Conservation (phyloP, 140 eudicot genomes). For the Cichorium intybus region DNA sequence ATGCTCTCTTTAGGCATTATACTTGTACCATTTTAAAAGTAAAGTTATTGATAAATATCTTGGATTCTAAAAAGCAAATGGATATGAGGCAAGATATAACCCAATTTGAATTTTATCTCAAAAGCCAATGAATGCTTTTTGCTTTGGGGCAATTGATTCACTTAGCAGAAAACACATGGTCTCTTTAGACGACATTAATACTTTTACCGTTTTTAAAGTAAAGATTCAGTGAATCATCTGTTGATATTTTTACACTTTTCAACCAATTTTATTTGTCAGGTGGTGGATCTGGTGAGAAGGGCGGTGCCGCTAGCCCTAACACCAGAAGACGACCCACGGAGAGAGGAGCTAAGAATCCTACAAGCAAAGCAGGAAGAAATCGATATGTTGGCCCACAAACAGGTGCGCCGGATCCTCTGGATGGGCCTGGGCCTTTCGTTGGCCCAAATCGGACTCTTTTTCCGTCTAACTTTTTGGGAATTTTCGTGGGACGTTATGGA, state of each 20-base stretch:
- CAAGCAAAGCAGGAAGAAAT: conserved; percentile 69
- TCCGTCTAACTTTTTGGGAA: conserved; percentile 91
- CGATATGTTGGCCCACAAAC: conserved; percentile 71
- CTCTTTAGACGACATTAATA: too few relatives aligned
- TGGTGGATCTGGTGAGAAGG: conserved; percentile 73
- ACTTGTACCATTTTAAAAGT: conserved; percentile 1
- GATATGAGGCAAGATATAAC: too few relatives aligned
- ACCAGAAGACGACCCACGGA: conserved; percentile 68
- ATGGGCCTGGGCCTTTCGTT: conserved; percentile 59
- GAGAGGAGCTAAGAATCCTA: conserved; percentile 59
- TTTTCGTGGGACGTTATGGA: conserved; percentile 98
- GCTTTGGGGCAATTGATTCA: neutral
- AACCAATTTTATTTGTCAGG: conserved; percentile 36
- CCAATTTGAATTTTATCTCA: neutral
- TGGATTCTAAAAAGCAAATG: too few relatives aligned
- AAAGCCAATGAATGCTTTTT: neutral
- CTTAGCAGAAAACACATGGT: too few relatives aligned
- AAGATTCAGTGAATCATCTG: conserved; percentile 12
- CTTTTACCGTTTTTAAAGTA: too few relatives aligned
- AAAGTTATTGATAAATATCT: too few relatives aligned
- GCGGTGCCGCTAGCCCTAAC: conserved; percentile 79
- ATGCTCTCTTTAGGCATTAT: conserved; percentile 7
- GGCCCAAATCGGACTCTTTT: conserved; percentile 70
- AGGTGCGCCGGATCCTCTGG: conserved; percentile 78
- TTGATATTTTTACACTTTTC: neutral